phyloP scores from a whole-genome alignment of 345 rosid genomes.

The Hypericum androsaemum region DNA sequence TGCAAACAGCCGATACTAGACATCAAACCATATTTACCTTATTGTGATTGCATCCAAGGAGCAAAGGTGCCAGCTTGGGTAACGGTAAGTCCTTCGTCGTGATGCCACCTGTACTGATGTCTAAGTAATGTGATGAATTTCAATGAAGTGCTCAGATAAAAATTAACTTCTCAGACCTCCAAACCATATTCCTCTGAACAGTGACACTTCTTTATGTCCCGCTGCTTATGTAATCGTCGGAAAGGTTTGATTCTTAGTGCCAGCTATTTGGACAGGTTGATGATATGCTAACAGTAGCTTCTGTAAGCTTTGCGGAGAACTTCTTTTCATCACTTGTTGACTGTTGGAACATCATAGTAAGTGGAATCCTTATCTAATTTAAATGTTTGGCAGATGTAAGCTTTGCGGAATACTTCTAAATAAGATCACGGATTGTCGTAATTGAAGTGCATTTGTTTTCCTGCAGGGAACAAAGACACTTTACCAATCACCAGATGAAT shows the following conservation, averaged over 20 bases:
- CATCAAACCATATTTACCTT: conserved; percentile 82
- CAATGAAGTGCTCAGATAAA: too few relatives aligned
- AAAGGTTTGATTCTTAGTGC: background rate
- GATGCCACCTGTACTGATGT: background rate
- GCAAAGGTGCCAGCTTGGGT: conserved; percentile 80
- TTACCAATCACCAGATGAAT: conserved; percentile 56
- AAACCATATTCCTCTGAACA: too few relatives aligned
- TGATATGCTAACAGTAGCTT: conserved; percentile 48
- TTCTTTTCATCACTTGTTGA: conserved; percentile 49
- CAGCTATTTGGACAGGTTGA: conserved; percentile 41
- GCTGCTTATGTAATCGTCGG: background rate
- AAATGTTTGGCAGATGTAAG: background rate
- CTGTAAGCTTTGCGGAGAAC: conserved; percentile 52
- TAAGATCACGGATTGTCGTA: too few relatives aligned
- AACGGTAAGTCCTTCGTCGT: conserved; percentile 32
- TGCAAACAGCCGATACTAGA: conserved; percentile 68
- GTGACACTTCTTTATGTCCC: too few relatives aligned
- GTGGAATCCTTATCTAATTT: conserved; percentile 16
- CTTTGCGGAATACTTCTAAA: too few relatives aligned
- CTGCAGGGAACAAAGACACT: conserved; percentile 58
- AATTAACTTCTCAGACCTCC: too few relatives aligned
- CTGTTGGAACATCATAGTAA: conserved; percentile 61
- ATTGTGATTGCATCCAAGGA: conserved; percentile 64
- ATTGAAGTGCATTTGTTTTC: conserved; percentile 7
- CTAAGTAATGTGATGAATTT: too few relatives aligned